Evolutionary conservation across 441 rosid genomes (phyloP), one percentile per base, ranked within the genome.

Genomic region (Croton laevigatus): DNA sequence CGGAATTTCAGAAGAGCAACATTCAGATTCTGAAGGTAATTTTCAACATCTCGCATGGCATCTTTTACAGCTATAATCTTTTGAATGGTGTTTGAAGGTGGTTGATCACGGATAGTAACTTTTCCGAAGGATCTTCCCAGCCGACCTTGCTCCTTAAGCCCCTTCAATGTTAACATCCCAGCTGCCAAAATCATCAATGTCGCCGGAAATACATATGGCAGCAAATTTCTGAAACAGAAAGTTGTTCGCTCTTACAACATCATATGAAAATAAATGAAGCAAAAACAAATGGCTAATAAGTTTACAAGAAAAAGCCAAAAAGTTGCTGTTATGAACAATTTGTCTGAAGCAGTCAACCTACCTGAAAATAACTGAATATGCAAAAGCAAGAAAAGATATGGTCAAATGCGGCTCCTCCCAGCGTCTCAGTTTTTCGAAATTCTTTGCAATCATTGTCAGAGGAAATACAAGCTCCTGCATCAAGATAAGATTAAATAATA

Each of bases 331-430:
- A 9, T 49, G 19, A 13, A 58, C 6, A 61, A 62, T 71, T 62
- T 40, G 52, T 68, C 32, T 46, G 59, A 73, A n/a, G 67, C 51
- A 70, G 57, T 61, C 61, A 51, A 70, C 76, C 59, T 76, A 86
- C 96, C 93, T 90, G 84, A 90, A 81, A 77, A 90, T 85, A 65
- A 90, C 74, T 3, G 91, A 81, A 78, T 86, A 90, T 9, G 83
- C 77, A 68, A 86, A 80, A 20, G 83, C 91, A 66, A 92, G 94
- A 83, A 91, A 92, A 38, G 89, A 85, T 72, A 88, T 59, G 17
- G 99, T 95, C 80, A 89, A 69, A 68, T 82, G 88, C 59, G 99
- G 99, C 80, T 92, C 90, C 76, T 95, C 98, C 99, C 98, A 95
- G 20, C 79, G 80, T 79, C 91, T 82, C 68, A 95, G 88, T 78